Conservation (phyloP, 192 early-diverging fungal species). For the Coemansia reversa region DNA sequence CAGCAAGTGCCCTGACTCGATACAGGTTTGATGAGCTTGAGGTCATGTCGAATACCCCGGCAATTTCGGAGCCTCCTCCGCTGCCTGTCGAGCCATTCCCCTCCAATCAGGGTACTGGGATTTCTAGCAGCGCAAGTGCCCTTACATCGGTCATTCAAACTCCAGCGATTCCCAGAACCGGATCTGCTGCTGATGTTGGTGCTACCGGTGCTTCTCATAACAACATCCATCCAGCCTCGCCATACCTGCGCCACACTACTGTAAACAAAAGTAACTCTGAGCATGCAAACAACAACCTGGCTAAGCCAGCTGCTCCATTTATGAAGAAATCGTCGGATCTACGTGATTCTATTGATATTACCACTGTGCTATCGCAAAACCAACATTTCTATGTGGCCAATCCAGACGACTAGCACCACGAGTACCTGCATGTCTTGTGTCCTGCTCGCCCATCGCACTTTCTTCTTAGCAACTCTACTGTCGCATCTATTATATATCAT, state of each 20-base stretch:
- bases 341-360: constrained; percentile 47
- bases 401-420: constrained; percentile 26
- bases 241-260: background rate
- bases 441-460: no score
- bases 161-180: background rate
- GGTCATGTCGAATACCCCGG: constrained; percentile 8
- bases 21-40: constrained; percentile 48
- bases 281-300: background rate
- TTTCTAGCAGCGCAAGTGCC: background rate
- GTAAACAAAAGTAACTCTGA: constrained; percentile 1
- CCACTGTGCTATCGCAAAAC: constrained; percentile 30
- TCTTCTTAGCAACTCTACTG: no score
- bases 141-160: constrained; percentile 2
- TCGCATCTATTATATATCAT: no score
- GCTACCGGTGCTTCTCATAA: background rate
- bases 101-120: background rate
- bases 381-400: constrained; percentile 41
- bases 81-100: background rate
- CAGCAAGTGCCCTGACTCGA: constrained; percentile 31
- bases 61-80: background rate
- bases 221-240: background rate
- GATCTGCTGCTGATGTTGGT: background rate
- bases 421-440: background rate
- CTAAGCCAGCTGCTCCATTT: background rate
- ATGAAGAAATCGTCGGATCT: constrained; percentile 6